These are phyloP conservation scores for Abrus pulchellus DNA, from an alignment of 306 rosid genomes.

Conservation along the genomic window DNA sequence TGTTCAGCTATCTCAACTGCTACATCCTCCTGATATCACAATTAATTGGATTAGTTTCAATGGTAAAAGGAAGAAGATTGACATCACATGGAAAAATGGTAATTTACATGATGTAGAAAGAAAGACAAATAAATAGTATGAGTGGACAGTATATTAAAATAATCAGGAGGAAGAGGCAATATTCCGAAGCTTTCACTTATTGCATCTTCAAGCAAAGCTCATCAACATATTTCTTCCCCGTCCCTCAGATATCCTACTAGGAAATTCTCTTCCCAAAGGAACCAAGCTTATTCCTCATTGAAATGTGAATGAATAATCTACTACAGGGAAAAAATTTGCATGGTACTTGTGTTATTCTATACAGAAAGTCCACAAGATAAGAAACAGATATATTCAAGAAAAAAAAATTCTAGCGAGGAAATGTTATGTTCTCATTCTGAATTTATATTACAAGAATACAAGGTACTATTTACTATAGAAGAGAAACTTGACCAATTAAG, in stretches of 20 bases:
- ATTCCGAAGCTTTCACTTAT: not conserved
- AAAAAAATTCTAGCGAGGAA: not conserved
- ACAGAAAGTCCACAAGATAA: not conserved
- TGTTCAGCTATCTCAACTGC: slow-evolving; percentile 71
- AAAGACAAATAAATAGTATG: slow-evolving; percentile 5
- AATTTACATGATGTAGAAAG: slow-evolving; percentile 17
- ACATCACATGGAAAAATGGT: slow-evolving; percentile 4
- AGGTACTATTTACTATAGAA: not conserved
- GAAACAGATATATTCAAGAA: not conserved
- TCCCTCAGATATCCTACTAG: slow-evolving; percentile 8
- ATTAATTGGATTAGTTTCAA: slow-evolving; percentile 24
- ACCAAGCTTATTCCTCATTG: slow-evolving; percentile 28
- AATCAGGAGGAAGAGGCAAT: not conserved
- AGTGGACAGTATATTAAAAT: not conserved
- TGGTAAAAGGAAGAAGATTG: slow-evolving; percentile 16
- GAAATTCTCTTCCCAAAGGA: slow-evolving; percentile 28
- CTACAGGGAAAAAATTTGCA: not conserved
- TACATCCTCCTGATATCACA: slow-evolving; percentile 72
- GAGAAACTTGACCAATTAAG: slow-evolving; percentile 1
- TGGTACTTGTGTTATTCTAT: not conserved
- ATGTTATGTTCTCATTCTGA: slow-evolving; percentile 8
- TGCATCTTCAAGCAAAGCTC: slow-evolving; percentile 23
- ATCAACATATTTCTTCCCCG: not conserved
- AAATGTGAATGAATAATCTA: not conserved
- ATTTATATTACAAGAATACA: not conserved